phyloP scores from a whole-genome alignment of 2,329 filamentous ascomycete species.

The Colletotrichum truncatum region DNA sequence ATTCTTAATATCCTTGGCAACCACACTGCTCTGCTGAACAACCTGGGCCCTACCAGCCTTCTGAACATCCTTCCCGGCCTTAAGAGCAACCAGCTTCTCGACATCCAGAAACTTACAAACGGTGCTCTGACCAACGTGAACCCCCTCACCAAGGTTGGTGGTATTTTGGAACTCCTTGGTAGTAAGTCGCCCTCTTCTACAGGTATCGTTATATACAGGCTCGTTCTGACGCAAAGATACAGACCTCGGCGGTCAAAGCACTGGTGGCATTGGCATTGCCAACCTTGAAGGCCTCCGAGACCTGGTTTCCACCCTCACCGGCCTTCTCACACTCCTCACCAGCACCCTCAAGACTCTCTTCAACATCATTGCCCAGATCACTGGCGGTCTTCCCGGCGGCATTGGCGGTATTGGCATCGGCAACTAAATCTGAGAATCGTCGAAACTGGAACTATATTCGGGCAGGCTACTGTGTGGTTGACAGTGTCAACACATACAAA shows the following conservation, averaged over 20 bases:
- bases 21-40: background rate
- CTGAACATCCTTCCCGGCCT: background rate
- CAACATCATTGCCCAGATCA: background rate
- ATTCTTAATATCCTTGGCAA: background rate
- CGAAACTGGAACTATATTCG: slow-evolving; percentile 1
- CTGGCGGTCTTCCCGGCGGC: background rate
- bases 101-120: background rate
- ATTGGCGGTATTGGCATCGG: background rate
- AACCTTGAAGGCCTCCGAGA: background rate
- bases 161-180: background rate
- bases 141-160: background rate
- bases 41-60: background rate
- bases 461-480: slow-evolving; percentile 15
- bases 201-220: background rate
- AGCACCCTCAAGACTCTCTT: background rate
- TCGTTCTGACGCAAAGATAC: background rate
- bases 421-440: background rate
- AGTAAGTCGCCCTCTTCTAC: background rate
- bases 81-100: background rate
- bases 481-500: slow-evolving; percentile 8
- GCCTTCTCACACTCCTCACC: background rate
- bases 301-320: background rate
- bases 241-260: background rate
- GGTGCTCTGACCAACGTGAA: background rate
- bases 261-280: background rate